phyloP scores from a whole-genome alignment of 164 flowering plant species.

The Piper betle region DNA sequence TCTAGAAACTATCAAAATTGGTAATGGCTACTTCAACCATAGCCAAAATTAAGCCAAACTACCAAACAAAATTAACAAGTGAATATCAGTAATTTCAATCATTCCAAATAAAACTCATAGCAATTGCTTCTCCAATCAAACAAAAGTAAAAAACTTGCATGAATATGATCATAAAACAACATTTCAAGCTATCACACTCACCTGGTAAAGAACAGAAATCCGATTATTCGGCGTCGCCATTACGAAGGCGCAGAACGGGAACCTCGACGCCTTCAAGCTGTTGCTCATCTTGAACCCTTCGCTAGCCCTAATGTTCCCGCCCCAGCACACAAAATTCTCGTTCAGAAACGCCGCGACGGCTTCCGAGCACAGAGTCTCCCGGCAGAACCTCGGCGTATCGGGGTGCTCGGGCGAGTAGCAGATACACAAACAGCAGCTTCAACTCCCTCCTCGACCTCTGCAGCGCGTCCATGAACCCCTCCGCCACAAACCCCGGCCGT shows the following conservation, averaged over 20 bases:
- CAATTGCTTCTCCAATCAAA: neutral
- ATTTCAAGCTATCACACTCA: constrained; percentile 10
- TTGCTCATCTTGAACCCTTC: constrained; percentile 99
- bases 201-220: constrained; percentile 92
- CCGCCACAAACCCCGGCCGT: constrained; percentile 57
- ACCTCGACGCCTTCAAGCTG: constrained; percentile 87
- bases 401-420: constrained; percentile 97
- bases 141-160: neutral
- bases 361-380: constrained; percentile 58
- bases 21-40: too few relatives aligned
- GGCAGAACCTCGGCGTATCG: constrained; percentile 69
- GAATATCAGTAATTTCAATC: neutral
- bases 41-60: too few relatives aligned
- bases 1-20: too few relatives aligned
- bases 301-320: constrained; percentile 79
- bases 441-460: constrained; percentile 60
- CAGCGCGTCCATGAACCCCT: constrained; percentile 87
- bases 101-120: neutral
- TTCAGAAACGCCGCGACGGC: constrained; percentile 54
- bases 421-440: constrained; percentile 77
- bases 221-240: constrained; percentile 88
- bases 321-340: constrained; percentile 93
- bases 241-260: constrained; percentile 85
- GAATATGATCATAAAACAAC: neutral
- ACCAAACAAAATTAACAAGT: too few relatives aligned